These are phyloP conservation scores for Combretum micranthum DNA, from an alignment of 345 rosid genomes.

Conservation along the genomic window DNA sequence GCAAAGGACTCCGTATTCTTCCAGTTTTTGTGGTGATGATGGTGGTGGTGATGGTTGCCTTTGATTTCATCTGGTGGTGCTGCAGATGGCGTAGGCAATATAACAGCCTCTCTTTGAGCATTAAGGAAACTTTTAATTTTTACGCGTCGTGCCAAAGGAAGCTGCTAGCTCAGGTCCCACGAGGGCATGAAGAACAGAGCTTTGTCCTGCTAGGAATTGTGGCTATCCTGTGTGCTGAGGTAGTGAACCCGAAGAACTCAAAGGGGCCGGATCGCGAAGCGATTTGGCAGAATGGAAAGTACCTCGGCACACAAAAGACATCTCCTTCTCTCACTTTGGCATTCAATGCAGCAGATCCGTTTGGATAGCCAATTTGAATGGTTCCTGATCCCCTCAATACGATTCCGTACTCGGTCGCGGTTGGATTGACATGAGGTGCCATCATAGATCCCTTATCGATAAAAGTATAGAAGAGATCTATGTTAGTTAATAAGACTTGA, in stretches of 20 bases:
- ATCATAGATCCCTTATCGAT: conserved; percentile 72
- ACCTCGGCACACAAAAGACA: conserved; percentile 77
- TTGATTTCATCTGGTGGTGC: conserved; percentile 29
- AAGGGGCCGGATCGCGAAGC: conserved; percentile 54
- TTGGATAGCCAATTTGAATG: conserved; percentile 67
- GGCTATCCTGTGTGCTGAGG: conserved; percentile 72
- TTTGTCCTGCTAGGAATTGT: conserved; percentile 65
- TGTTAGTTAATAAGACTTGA: neutral
- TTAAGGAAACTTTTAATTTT: conserved; percentile 25
- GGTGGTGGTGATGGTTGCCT: neutral
- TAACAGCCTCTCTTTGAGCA: conserved; percentile 55
- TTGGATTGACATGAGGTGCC: conserved; percentile 92
- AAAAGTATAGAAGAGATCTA: neutral
- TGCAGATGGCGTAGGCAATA: conserved; percentile 50
- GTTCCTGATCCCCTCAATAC: conserved; percentile 59
- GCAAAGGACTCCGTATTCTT: too few relatives aligned
- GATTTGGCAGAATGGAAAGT: conserved; percentile 81
- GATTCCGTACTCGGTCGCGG: conserved; percentile 76
- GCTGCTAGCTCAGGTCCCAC: conserved; percentile 45
- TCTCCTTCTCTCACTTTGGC: conserved; percentile 48
- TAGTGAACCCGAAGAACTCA: conserved; percentile 82
- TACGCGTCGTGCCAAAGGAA: conserved; percentile 43
- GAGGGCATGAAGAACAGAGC: conserved; percentile 44
- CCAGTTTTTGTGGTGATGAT: too few relatives aligned
- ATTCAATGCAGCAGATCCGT: conserved; percentile 65